Conservation (phyloP, 139 green algal genomes). For the Microglena sp. region DNA sequence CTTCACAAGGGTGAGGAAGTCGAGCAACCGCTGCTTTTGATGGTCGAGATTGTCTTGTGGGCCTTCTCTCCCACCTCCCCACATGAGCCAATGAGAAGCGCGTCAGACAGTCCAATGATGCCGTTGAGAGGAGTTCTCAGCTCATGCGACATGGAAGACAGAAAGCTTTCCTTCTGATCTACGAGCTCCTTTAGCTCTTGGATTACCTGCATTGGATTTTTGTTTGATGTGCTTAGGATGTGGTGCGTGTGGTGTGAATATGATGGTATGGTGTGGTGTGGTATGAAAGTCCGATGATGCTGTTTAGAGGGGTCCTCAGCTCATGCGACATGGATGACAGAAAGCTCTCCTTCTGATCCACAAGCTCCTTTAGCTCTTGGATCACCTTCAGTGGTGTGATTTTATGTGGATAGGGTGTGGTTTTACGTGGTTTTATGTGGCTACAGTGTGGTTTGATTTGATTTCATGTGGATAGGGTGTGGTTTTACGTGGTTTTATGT, state of each 20-base stretch:
- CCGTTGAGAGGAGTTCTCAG: conserved; percentile 71
- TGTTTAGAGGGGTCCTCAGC: conserved; percentile 55
- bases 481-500: too few relatives aligned
- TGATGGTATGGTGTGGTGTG: too few relatives aligned
- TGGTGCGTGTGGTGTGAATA: too few relatives aligned
- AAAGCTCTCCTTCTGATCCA: conserved; percentile 65
- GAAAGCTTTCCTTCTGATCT: conserved; percentile 68
- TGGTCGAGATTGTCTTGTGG: conserved; percentile 14
- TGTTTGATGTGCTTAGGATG: too few relatives aligned
- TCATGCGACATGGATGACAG: conserved; percentile 51
- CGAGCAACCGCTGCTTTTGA: conserved; percentile 18
- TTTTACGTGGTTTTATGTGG: too few relatives aligned
- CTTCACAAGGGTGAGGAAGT: conserved; percentile 21
- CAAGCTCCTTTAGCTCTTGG: conserved; percentile 34
- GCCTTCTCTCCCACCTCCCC: conserved; percentile 2
- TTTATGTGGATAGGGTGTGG: background rate
- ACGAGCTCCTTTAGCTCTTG: conserved; percentile 37
- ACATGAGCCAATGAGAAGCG: conserved; percentile 9
- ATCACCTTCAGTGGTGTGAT: conserved; percentile 23
- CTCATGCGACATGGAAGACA: conserved; percentile 58
- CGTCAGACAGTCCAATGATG: conserved; percentile 45
- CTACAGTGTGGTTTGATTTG: too few relatives aligned
- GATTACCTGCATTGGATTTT: conserved; percentile 36
- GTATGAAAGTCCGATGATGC: too few relatives aligned
- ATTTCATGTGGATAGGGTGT: too few relatives aligned